phyloP scores from a whole-genome alignment of 768 basidiomycete species.

The Ephemerocybe angulata region DNA sequence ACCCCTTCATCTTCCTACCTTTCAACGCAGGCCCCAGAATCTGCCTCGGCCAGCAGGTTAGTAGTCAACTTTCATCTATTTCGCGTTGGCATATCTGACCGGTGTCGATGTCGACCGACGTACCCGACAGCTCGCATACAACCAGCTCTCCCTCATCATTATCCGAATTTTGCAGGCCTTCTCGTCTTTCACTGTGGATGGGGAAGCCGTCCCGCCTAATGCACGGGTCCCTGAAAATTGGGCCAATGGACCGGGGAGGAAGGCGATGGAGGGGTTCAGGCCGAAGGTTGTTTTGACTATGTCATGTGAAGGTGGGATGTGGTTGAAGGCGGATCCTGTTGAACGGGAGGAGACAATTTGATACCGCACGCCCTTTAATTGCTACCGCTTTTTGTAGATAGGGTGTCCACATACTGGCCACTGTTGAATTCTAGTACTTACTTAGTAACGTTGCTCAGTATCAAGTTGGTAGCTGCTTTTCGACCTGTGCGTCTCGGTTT shows the following conservation, averaged over 20 bases:
- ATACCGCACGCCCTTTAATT: too few species aligned
- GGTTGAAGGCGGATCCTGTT: conserved; percentile 13
- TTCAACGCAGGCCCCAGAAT: conserved; percentile 40
- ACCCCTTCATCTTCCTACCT: conserved; percentile 46
- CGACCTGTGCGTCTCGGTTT: too few species aligned
- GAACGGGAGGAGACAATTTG: too few species aligned
- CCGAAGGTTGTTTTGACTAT: conserved; percentile 14
- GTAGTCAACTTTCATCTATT: conserved; percentile 16
- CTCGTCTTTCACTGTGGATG: conserved; percentile 32
- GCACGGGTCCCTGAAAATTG: conserved; percentile 37
- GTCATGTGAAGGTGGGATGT: conserved; percentile 20
- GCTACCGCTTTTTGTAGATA: too few species aligned
- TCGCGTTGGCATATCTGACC: conserved; percentile 12
- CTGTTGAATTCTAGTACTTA: too few species aligned
- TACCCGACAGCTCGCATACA: conserved; percentile 46
- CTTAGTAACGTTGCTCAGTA: too few species aligned
- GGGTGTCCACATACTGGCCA: too few species aligned
- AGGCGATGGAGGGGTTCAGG: conserved; percentile 30
- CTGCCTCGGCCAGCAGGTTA: conserved; percentile 42
- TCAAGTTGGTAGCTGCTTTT: too few species aligned
- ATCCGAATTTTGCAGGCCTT: conserved; percentile 45
- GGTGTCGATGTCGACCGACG: neutral
- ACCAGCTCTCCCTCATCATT: conserved; percentile 46
- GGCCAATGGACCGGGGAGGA: conserved; percentile 23
- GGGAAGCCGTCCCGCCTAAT: conserved; percentile 30